phyloP scores from a whole-genome alignment of 768 basidiomycete genomes.

The Pleurotus citrinopileatus region DNA sequence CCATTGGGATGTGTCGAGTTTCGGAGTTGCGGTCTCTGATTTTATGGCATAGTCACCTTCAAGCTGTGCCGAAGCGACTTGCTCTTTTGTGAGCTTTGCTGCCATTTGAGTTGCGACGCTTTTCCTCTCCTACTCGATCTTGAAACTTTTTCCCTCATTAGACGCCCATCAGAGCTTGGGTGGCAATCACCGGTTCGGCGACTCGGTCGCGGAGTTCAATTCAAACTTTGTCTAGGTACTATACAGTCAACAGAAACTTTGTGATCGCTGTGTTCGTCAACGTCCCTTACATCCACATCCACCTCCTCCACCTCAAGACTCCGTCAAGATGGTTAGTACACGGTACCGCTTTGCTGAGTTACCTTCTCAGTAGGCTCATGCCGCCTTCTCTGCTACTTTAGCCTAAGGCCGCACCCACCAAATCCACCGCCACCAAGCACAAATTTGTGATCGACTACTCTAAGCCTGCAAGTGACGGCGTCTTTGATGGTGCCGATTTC shows the following conservation, averaged over 20 bases:
- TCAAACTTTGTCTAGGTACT: slow-evolving; percentile 36
- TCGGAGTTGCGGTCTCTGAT: slow-evolving; percentile 68
- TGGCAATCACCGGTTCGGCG: not conserved
- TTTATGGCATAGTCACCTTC: slow-evolving; percentile 80
- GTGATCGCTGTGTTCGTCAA: not conserved
- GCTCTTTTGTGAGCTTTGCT: slow-evolving; percentile 51
- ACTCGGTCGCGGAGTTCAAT: not conserved
- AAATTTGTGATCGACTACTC: slow-evolving; percentile 88
- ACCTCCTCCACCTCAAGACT: slow-evolving; percentile 24
- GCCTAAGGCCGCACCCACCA: slow-evolving; percentile 59
- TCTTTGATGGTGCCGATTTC: slow-evolving; percentile 60
- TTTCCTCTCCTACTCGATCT: not conserved
- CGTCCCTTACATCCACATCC: slow-evolving; percentile 5
- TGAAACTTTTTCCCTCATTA: not conserved
- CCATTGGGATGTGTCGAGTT: slow-evolving; percentile 95
- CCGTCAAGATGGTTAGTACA: slow-evolving; percentile 69
- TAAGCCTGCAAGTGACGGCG: slow-evolving; percentile 62
- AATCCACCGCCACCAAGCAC: slow-evolving; percentile 55
- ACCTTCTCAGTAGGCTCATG: slow-evolving; percentile 88
- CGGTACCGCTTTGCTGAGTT: slow-evolving; percentile 85
- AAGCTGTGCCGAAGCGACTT: slow-evolving; percentile 73
- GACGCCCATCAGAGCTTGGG: not conserved
- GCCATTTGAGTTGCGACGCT: slow-evolving; percentile 32
- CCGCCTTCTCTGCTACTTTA: slow-evolving; percentile 39
- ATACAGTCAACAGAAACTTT: slow-evolving; percentile 43